Conservation (phyloP, 768 basidiomycete genomes). For the Lentinula sp. region DNA sequence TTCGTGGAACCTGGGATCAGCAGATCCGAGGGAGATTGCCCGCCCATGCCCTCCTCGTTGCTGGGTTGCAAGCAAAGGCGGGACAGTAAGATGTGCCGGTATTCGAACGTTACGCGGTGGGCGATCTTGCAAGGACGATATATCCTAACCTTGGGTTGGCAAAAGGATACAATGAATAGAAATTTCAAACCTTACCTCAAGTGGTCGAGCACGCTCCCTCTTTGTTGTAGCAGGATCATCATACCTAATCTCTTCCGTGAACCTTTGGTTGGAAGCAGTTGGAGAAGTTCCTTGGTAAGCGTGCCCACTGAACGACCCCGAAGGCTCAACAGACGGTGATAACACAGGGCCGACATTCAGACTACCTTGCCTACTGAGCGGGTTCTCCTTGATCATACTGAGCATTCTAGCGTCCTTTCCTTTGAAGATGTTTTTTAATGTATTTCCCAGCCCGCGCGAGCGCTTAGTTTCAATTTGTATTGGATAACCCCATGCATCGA, state of each 20-base stretch:
- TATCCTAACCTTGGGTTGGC: not conserved
- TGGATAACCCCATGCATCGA: not conserved
- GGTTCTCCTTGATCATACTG: constrained; percentile 3
- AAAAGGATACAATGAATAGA: not conserved
- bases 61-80: constrained; percentile 11
- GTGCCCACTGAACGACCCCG: not conserved
- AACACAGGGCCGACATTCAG: not conserved
- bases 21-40: not conserved
- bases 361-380: constrained; percentile 4
- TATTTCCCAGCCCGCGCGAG: not conserved
- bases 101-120: constrained; percentile 12
- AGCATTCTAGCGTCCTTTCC: not conserved
- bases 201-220: constrained; percentile 11
- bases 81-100: constrained; percentile 10
- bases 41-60: not conserved
- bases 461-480: not conserved
- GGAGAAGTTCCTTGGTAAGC: not conserved
- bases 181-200: not conserved
- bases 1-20: not conserved
- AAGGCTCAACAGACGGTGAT: not conserved
- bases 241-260: constrained; percentile 24
- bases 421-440: not conserved
- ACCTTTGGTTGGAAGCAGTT: constrained; percentile 15
- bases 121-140: constrained; percentile 2
- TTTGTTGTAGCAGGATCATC: constrained; percentile 19